Percentiles rank a stretch among this genome's conserved stretches.
Evolutionary conservation across 2,329 filamentous ascomycete genomes (phyloP).

Genomic region (Onygenales sp.): DNA sequence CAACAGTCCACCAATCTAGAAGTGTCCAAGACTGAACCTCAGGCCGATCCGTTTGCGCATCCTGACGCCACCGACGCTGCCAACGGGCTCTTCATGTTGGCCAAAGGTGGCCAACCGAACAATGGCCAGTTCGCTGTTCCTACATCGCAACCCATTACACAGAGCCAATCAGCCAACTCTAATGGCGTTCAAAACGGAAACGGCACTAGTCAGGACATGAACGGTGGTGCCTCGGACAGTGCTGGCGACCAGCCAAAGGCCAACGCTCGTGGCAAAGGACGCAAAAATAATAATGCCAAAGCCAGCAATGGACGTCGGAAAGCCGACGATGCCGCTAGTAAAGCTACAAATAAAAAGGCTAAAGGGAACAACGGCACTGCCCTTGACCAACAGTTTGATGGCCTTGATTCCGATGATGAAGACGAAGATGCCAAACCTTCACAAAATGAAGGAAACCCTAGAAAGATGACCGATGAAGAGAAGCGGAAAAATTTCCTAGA

Average conservation of each 20-base stretch:
- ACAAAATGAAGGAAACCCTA: constrained; percentile 41
- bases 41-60: constrained; percentile 64
- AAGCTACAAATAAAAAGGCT: constrained; percentile 63
- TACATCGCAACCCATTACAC: constrained; percentile 1
- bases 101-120: constrained; percentile 52
- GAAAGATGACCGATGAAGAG: constrained; percentile 97
- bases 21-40: constrained; percentile 38
- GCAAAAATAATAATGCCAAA: constrained; percentile 50
- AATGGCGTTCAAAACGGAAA: constrained; percentile 39
- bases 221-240: constrained; percentile 63
- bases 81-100: constrained; percentile 86
- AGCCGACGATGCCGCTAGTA: constrained; percentile 64
- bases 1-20: constrained; percentile 33
- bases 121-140: constrained; percentile 45
- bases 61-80: constrained; percentile 90
- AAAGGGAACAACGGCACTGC: constrained; percentile 48
- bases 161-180: constrained; percentile 4
- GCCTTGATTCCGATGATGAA: constrained; percentile 44
- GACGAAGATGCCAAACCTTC: constrained; percentile 48
- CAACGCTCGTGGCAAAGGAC: constrained; percentile 58
- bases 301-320: constrained; percentile 63
- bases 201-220: constrained; percentile 48
- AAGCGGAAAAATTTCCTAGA: constrained; percentile 98
- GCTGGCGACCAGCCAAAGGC: constrained; percentile 59
- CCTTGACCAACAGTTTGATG: constrained; percentile 31